Conservation (phyloP, 768 basidiomycete species). For the Podaxis carcinomalis region DNA sequence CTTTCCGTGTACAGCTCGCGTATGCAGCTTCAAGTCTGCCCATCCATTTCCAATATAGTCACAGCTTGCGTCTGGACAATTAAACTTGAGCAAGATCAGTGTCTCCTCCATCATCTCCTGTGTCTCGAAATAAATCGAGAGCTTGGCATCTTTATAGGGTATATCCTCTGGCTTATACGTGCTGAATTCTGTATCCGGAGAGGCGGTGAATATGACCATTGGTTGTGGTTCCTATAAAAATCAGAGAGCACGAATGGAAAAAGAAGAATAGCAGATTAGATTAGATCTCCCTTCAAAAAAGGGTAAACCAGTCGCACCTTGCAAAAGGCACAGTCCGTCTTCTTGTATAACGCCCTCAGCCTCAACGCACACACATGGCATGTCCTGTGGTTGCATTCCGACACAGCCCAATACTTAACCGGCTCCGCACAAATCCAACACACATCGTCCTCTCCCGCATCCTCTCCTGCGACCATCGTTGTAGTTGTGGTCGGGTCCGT, state of each 20-base stretch:
- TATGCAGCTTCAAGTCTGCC: constrained; percentile 86
- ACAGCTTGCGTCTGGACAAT: constrained; percentile 85
- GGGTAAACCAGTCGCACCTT: constrained; percentile 51
- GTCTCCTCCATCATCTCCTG: constrained; percentile 95
- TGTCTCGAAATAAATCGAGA: constrained; percentile 84
- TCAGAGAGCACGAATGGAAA: background rate
- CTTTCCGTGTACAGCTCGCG: constrained; percentile 67
- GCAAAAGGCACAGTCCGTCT: constrained; percentile 91
- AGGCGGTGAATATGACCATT: constrained; percentile 70
- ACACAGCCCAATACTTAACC: constrained; percentile 84
- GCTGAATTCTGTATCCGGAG: constrained; percentile 55
- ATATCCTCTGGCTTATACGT: constrained; percentile 53
- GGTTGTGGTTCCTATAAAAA: constrained; percentile 61
- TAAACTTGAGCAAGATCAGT: constrained; percentile 86
- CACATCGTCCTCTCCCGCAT: constrained; percentile 35
- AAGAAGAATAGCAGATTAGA: background rate
- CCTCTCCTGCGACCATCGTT: constrained; percentile 2
- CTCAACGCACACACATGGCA: constrained; percentile 93
- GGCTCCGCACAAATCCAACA: constrained; percentile 97
- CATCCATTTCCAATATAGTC: constrained; percentile 83
- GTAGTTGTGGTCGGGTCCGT: background rate
- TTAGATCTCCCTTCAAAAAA: background rate
- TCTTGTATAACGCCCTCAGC: constrained; percentile 90
- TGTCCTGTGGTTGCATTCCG: constrained; percentile 90
- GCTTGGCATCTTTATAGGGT: constrained; percentile 64